phyloP scores from a whole-genome alignment of 257 asterid genomes.

The Primulina tabacum region DNA sequence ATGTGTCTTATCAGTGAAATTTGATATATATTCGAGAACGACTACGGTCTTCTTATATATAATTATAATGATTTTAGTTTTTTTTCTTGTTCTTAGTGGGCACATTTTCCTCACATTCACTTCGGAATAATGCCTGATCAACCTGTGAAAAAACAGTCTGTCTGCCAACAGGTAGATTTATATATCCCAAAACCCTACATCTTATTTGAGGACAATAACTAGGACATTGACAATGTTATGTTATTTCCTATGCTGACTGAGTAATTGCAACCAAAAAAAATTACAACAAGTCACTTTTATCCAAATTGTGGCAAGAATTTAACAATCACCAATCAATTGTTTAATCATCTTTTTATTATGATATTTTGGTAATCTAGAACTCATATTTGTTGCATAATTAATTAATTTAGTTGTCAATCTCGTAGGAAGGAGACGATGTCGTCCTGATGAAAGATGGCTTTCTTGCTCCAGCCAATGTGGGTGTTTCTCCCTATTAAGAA shows the following conservation, averaged over 20 bases:
- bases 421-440: conserved; percentile 86
- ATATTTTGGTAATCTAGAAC: neutral
- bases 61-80: conserved; percentile 8
- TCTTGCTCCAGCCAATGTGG: conserved; percentile 77
- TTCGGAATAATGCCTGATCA: conserved; percentile 99
- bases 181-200: conserved; percentile 39
- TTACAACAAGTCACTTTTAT: no score
- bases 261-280: no score
- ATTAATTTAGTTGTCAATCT: neutral
- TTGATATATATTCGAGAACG: conserved; percentile 15
- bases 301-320: no score
- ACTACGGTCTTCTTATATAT: conserved; percentile 12
- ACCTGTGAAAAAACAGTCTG: conserved; percentile 96
- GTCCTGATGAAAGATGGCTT: conserved; percentile 88
- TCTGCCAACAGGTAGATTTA: conserved; percentile 77
- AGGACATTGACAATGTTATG: no score
- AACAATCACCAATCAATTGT: no score
- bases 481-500: conserved; percentile 72
- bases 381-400: conserved; percentile 2
- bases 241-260: no score
- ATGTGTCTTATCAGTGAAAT: neutral
- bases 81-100: conserved; percentile 68
- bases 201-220: neutral
- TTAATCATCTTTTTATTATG: no score
- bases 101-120: conserved; percentile 99